phyloP scores from a whole-genome alignment of 495 filamentous ascomycete genomes.

The Sabuloglossum arenarium region DNA sequence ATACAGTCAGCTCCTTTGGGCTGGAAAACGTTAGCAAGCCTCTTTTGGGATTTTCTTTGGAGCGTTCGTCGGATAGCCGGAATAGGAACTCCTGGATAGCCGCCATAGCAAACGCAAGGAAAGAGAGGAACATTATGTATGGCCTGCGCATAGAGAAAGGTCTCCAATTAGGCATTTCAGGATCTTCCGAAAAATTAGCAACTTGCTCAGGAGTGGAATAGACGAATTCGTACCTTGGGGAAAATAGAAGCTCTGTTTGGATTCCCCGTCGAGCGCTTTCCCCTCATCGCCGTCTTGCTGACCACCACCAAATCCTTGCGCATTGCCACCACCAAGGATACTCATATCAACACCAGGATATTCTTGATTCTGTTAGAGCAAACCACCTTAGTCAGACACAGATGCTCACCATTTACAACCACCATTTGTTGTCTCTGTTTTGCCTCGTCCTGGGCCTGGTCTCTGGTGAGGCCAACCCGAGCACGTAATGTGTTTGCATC shows the following conservation, averaged over 20 bases:
- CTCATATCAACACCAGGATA: constrained; percentile 5
- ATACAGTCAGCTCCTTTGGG: constrained; percentile 27
- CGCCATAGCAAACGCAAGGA: constrained; percentile 33
- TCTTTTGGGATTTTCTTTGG: constrained; percentile 7
- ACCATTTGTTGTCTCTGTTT: constrained; percentile 2
- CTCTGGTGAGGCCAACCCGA: not conserved
- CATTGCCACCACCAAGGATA: constrained; percentile 1
- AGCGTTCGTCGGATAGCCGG: constrained; percentile 14
- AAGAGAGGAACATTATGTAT: constrained; percentile 33
- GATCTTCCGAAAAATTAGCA: constrained; percentile 26
- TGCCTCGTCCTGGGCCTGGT: constrained; percentile 2
- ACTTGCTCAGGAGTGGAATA: not conserved
- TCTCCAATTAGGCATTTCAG: constrained; percentile 43
- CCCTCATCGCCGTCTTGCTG: not conserved
- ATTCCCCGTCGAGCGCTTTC: not conserved
- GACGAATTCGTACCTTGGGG: constrained; percentile 7
- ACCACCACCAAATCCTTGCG: not conserved
- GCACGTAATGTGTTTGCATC: not conserved
- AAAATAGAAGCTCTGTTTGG: constrained; percentile 13
- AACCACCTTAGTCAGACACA: not conserved
- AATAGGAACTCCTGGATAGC: constrained; percentile 38
- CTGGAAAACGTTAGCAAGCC: constrained; percentile 29
- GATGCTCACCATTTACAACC: constrained; percentile 3
- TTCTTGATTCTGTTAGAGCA: not conserved
- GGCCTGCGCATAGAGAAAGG: constrained; percentile 48